phyloP scores from a whole-genome alignment of 2,329 filamentous ascomycete genomes.

The Penicillium sp. region DNA sequence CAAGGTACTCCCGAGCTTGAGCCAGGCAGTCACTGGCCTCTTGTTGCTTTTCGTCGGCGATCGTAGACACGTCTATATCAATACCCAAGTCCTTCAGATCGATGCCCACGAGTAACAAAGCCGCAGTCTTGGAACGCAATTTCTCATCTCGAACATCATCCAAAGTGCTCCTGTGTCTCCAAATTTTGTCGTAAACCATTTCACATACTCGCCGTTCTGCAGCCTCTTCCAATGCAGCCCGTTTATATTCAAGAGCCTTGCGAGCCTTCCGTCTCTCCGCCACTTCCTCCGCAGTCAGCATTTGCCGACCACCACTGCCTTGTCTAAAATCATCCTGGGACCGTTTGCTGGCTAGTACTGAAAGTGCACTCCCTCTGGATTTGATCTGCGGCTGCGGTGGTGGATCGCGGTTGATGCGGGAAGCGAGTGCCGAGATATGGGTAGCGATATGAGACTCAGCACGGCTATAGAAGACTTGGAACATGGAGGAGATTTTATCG shows the following conservation, averaged over 20 bases:
- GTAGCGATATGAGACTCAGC: constrained; percentile 84
- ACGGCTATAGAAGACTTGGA: constrained; percentile 90
- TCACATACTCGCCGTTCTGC: constrained; percentile 87
- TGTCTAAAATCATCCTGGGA: constrained; percentile 40
- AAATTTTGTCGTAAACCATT: constrained; percentile 84
- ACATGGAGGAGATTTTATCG: constrained; percentile 80
- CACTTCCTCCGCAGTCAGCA: constrained; percentile 89
- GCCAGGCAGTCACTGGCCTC: constrained; percentile 76
- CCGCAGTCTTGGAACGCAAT: constrained; percentile 89
- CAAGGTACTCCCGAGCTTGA: constrained; percentile 72
- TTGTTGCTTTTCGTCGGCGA: constrained; percentile 65
- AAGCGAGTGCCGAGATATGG: constrained; percentile 80
- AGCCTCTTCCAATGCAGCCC: constrained; percentile 80
- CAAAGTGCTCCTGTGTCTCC: constrained; percentile 86
- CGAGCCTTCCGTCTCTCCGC: constrained; percentile 78
- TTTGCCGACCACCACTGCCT: constrained; percentile 70
- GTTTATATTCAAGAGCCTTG: constrained; percentile 78
- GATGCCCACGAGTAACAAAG: constrained; percentile 88
- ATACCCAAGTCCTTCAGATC: constrained; percentile 83
- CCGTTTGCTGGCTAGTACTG: constrained; percentile 58
- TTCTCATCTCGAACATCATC: constrained; percentile 96
- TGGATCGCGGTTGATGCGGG: constrained; percentile 72
- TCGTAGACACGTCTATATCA: constrained; percentile 64
- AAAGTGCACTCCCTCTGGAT: constrained; percentile 61
- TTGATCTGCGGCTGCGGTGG: constrained; percentile 64